These are phyloP conservation scores for Neospermospora avenae DNA, from an alignment of 2,329 filamentous ascomycete species.

Conservation along the genomic window DNA sequence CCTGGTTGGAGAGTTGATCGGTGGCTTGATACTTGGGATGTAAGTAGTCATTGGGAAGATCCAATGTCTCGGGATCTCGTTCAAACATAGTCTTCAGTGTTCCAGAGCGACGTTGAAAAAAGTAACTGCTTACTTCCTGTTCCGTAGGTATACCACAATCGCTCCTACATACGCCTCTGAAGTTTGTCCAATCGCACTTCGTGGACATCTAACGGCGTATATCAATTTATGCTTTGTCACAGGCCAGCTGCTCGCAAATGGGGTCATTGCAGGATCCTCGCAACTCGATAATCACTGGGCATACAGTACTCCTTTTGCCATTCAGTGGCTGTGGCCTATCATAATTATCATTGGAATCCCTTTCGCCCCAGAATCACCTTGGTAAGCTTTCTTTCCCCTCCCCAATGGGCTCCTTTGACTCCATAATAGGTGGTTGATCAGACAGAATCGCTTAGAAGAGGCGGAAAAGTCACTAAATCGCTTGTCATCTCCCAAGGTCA, in stretches of 20 bases:
- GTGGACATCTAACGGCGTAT: conserved; percentile 49
- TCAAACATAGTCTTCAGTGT: no score
- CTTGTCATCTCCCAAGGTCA: conserved; percentile 31
- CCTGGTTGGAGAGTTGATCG: conserved; percentile 30
- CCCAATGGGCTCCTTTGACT: no score
- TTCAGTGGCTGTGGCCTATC: conserved; percentile 53
- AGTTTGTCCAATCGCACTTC: conserved; percentile 49
- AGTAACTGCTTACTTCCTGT: no score
- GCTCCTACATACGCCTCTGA: conserved; percentile 40
- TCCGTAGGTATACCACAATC: background rate
- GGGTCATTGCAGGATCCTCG: conserved; percentile 39
- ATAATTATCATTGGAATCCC: conserved; percentile 44
- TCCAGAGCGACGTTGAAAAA: no score
- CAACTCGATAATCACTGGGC: conserved; percentile 26
- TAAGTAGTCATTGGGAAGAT: no score
- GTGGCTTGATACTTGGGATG: conserved; percentile 30
- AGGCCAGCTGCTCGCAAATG: conserved; percentile 47
- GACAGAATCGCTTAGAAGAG: conserved; percentile 42
- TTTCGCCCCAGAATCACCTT: conserved; percentile 48
- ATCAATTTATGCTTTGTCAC: conserved; percentile 51
- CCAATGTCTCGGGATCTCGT: no score
- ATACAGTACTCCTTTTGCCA: conserved; percentile 33
- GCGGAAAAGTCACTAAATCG: conserved; percentile 33
- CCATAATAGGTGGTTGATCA: conserved; percentile 48
- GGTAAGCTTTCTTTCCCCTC: no score